These are phyloP conservation scores for Rosellinia necatrix DNA, from an alignment of 2,329 filamentous ascomycete genomes.

Conservation along the genomic window DNA sequence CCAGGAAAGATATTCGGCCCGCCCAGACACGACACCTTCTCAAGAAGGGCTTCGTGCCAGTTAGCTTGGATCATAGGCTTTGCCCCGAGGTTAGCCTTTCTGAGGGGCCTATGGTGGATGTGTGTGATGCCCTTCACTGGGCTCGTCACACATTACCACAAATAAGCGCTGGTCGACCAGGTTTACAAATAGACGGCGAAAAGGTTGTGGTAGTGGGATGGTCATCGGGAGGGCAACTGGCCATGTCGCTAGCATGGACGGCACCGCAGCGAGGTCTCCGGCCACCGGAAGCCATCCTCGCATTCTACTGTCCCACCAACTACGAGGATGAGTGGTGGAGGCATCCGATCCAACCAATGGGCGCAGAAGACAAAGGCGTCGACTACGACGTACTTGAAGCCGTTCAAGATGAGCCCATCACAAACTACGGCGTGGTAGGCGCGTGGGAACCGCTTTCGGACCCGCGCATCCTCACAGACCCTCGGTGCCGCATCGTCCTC, in stretches of 20 bases:
- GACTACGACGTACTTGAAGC: constrained; percentile 38
- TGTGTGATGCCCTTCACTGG: constrained; percentile 50
- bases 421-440: constrained; percentile 26
- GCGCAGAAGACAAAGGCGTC: constrained; percentile 19
- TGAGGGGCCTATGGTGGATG: constrained; percentile 53
- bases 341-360: constrained; percentile 27
- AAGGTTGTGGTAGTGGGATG: constrained; percentile 20
- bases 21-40: constrained; percentile 46
- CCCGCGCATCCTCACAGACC: constrained; percentile 28
- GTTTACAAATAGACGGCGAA: constrained; percentile 34
- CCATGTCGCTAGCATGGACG: constrained; percentile 19
- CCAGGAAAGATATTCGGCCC: constrained; percentile 44
- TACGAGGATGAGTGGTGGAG: constrained; percentile 22
- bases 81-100: constrained; percentile 53
- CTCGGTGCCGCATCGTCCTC: constrained; percentile 36
- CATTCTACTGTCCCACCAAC: constrained; percentile 20
- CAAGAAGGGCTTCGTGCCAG: constrained; percentile 47
- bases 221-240: constrained; percentile 20
- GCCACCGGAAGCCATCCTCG: constrained; percentile 15
- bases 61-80: constrained; percentile 56
- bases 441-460: constrained; percentile 22
- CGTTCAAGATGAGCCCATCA: constrained; percentile 36
- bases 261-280: constrained; percentile 17
- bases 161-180: constrained; percentile 1
- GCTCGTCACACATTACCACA: constrained; percentile 41